phyloP scores from a whole-genome alignment of 495 filamentous ascomycete genomes.

The Neurospora tetrasperma region DNA sequence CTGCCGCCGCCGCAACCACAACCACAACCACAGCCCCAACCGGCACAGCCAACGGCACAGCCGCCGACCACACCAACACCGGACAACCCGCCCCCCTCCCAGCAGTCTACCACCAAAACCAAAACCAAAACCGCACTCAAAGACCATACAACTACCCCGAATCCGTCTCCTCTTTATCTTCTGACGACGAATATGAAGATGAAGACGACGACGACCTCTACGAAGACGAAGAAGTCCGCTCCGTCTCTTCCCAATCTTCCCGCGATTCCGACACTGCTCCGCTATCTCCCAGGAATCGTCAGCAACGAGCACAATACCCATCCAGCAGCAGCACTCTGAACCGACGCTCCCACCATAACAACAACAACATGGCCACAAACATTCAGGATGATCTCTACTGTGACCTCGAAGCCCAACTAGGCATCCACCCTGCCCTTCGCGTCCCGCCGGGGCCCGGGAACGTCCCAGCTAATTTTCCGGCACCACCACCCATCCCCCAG shows the following conservation, averaged over 20 bases:
- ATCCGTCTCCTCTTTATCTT: not conserved
- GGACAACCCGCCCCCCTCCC: not conserved
- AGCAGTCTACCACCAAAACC: not conserved
- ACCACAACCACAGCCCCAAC: not conserved
- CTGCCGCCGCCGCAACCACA: not conserved
- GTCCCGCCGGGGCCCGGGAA: not conserved
- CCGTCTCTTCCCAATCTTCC: not conserved
- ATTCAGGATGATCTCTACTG: not conserved
- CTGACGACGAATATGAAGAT: not conserved
- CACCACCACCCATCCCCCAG: not conserved
- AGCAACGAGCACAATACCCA: not conserved
- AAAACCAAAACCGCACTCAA: not conserved
- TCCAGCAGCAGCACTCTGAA: not conserved
- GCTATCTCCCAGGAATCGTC: slow-evolving; percentile 8
- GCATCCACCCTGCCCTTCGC: not conserved
- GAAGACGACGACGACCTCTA: slow-evolving; percentile 9
- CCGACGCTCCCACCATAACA: not conserved
- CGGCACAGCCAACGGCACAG: not conserved
- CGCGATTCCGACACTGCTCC: not conserved
- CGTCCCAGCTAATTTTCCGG: not conserved
- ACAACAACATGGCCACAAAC: not conserved
- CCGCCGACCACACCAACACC: not conserved
- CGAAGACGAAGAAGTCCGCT: slow-evolving; percentile 4
- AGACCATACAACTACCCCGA: not conserved
- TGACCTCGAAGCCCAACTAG: slow-evolving; percentile 16